A percentile compares a stretch with the other conserved stretches of the same genome.
Conservation (phyloP, 2,329 filamentous ascomycete species). For the Graphilbum fragrans region DNA sequence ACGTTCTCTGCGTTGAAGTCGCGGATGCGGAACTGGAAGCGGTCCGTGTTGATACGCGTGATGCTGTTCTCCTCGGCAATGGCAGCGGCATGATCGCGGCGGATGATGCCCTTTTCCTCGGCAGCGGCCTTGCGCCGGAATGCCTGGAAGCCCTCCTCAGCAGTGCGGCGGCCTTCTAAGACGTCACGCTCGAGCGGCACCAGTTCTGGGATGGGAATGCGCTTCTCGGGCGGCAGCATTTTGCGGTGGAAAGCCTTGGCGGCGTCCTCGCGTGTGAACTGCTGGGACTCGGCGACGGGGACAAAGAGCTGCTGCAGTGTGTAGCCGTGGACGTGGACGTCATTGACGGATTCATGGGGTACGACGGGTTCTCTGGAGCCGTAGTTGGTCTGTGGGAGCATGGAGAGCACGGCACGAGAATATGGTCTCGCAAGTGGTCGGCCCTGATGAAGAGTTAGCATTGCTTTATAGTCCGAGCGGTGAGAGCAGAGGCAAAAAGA, state of each 20-base stretch:
- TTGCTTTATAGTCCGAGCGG: neutral
- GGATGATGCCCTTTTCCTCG: conserved; percentile 2
- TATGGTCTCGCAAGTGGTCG: conserved; percentile 70
- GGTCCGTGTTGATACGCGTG: conserved; percentile 30
- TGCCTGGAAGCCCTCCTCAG: neutral
- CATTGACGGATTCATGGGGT: conserved; percentile 50
- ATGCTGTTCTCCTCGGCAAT: conserved; percentile 26
- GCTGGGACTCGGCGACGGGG: conserved; percentile 49
- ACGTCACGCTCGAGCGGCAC: conserved; percentile 41
- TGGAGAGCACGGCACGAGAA: conserved; percentile 58
- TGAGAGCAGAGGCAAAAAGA: neutral
- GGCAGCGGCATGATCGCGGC: conserved; percentile 19
- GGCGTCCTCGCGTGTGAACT: conserved; percentile 53
- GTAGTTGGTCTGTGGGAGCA: conserved; percentile 64
- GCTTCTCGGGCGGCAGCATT: conserved; percentile 47
- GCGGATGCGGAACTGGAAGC: conserved; percentile 51
- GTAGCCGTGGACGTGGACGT: conserved; percentile 48
- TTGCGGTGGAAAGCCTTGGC: conserved; percentile 50
- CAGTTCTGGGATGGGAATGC: conserved; percentile 51
- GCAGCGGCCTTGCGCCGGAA: conserved; percentile 21
- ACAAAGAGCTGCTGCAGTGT: conserved; percentile 54
- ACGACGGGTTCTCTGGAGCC: conserved; percentile 33
- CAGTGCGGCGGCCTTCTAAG: conserved; percentile 20
- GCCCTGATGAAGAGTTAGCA: conserved; percentile 37
- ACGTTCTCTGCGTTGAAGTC: conserved; percentile 44